Conservation (phyloP, 805 yeast genomes). For the Wickerhamiella vanderwaltii region DNA sequence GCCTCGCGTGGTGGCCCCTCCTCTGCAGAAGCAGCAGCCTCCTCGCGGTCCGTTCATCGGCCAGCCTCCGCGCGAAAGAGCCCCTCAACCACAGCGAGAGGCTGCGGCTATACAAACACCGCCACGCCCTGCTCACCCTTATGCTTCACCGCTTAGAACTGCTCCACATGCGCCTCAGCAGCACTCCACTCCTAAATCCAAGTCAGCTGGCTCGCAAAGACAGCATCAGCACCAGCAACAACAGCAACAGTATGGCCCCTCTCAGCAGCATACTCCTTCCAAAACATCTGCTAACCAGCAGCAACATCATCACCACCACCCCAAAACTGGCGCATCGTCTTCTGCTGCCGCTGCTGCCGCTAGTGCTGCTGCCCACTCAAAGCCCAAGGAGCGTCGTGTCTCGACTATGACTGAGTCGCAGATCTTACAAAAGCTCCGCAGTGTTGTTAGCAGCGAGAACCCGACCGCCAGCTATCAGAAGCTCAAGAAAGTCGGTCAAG, state of each 20-base stretch:
- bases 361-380: constrained; percentile 28
- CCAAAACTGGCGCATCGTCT: constrained; percentile 33
- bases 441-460: constrained; percentile 72
- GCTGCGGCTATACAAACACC: no score
- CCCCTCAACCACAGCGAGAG: no score
- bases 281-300: not conserved
- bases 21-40: constrained; percentile 3
- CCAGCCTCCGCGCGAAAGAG: not conserved
- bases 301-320: constrained; percentile 3
- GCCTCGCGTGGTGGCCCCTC: not conserved
- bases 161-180: no score
- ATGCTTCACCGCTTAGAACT: no score
- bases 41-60: not conserved
- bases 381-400: constrained; percentile 46
- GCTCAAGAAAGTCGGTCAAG: constrained; percentile 84
- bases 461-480: constrained; percentile 54
- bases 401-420: constrained; percentile 74
- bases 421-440: constrained; percentile 63
- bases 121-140: no score
- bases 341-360: constrained; percentile 32
- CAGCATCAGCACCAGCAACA: no score
- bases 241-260: no score
- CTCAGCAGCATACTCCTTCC: constrained; percentile 7
- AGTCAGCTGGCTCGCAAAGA: no score
- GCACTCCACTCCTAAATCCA: no score